Conservation (phyloP, 2,329 filamentous ascomycete species). For the Dendrostoma leiphaemia region DNA sequence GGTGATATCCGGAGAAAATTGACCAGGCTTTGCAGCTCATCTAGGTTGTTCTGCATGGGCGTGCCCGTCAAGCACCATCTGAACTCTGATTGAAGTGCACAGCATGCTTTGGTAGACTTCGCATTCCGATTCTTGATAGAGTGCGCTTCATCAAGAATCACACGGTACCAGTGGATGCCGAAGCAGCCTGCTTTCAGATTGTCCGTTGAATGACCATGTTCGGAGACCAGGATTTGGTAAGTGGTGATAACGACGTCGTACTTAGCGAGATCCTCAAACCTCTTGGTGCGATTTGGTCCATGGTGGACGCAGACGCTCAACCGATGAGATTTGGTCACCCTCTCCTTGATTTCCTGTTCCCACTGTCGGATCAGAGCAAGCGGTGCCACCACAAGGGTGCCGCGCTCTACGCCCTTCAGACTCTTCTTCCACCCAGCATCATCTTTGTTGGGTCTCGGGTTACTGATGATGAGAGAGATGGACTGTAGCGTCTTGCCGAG, state of each 20-base stretch:
- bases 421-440: constrained; percentile 64
- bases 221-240: constrained; percentile 91
- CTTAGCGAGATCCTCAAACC: constrained; percentile 69
- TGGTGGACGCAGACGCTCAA: constrained; percentile 89
- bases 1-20: constrained; percentile 90
- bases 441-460: constrained; percentile 66
- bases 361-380: constrained; percentile 94
- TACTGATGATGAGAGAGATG: constrained; percentile 81
- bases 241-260: constrained; percentile 98
- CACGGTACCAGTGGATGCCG: constrained; percentile 88
- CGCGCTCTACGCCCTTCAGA: constrained; percentile 67
- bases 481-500: constrained; percentile 95
- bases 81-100: constrained; percentile 79
- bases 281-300: constrained; percentile 80
- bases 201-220: constrained; percentile 70
- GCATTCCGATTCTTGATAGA: constrained; percentile 98
- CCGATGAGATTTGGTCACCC: constrained; percentile 66
- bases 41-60: constrained; percentile 96
- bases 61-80: constrained; percentile 96
- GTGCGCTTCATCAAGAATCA: constrained; percentile 95
- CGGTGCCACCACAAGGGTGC: constrained; percentile 88
- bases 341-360: constrained; percentile 89
- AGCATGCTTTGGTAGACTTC: constrained; percentile 91
- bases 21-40: constrained; percentile 91
- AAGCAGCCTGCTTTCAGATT: constrained; percentile 78